These are phyloP conservation scores for Colletotrichum neosansevieriae DNA, from an alignment of 2,329 filamentous ascomycete species.

Conservation along the genomic window DNA sequence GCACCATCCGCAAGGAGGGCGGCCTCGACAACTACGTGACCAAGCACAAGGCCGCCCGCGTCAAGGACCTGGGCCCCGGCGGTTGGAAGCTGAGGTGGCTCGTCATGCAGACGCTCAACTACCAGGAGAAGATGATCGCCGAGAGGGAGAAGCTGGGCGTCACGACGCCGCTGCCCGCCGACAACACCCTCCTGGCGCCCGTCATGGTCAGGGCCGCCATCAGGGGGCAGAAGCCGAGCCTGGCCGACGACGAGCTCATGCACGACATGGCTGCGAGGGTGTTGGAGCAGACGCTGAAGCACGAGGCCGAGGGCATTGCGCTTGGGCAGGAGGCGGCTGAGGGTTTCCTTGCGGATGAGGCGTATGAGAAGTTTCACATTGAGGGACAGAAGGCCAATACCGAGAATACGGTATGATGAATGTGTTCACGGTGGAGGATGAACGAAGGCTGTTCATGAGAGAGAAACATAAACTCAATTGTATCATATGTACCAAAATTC, in stretches of 20 bases:
- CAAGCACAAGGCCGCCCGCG: conserved; percentile 79
- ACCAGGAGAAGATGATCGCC: conserved; percentile 72
- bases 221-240: background rate
- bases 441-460: background rate
- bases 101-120: conserved; percentile 80
- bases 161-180: conserved; percentile 25
- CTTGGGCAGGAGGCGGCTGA: conserved; percentile 56
- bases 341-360: conserved; percentile 48
- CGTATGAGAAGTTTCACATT: conserved; percentile 53
- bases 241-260: no score
- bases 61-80: conserved; percentile 88
- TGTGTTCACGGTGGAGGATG: background rate
- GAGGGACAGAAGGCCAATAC: conserved; percentile 49
- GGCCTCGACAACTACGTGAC: conserved; percentile 93
- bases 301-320: conserved; percentile 58
- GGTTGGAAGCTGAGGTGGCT: conserved; percentile 94
- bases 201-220: conserved; percentile 54
- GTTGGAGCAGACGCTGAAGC: conserved; percentile 54
- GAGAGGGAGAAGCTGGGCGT: conserved; percentile 77
- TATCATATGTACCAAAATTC: conserved; percentile 41
- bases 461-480: conserved; percentile 2
- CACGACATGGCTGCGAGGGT: no score
- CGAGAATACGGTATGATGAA: conserved; percentile 11
- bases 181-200: conserved; percentile 54
- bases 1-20: conserved; percentile 85